phyloP scores from a whole-genome alignment of 202 grass and related monocot genomes.

The Schoenoplectus triqueter region DNA sequence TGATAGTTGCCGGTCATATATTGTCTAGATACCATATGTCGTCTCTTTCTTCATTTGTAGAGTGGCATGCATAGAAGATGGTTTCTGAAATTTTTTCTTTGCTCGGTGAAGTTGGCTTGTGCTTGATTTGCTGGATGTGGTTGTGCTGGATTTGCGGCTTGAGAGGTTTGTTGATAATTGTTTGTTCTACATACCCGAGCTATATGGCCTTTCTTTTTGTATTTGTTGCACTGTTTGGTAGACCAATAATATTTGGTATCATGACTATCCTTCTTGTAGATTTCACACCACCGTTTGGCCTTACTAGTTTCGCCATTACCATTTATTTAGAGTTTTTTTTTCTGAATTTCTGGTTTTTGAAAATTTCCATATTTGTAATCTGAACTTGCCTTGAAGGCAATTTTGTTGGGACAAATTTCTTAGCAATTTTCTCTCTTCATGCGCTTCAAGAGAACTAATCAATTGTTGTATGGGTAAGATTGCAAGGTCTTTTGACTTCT shows the following conservation, averaged over 20 bases:
- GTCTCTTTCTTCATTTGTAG: too few species aligned
- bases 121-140: too few species aligned
- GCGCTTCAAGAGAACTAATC: background rate
- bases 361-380: background rate
- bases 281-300: background rate
- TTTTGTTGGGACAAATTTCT: background rate
- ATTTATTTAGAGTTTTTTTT: background rate
- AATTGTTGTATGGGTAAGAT: background rate
- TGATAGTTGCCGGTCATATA: too few species aligned
- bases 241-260: background rate
- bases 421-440: background rate
- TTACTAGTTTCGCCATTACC: background rate
- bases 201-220: background rate
- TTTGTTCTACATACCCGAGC: background rate
- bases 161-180: too few species aligned
- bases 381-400: background rate
- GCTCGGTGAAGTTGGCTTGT: too few species aligned
- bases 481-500: background rate
- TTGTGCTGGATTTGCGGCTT: too few species aligned
- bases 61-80: too few species aligned
- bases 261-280: background rate
- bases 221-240: constrained; percentile 3
- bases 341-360: background rate
- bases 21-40: too few species aligned
- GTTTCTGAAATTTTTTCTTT: too few species aligned